Base-by-base conservation (phyloP, 805 yeast genomes). In the Peterozyma xylosa region DNA sequence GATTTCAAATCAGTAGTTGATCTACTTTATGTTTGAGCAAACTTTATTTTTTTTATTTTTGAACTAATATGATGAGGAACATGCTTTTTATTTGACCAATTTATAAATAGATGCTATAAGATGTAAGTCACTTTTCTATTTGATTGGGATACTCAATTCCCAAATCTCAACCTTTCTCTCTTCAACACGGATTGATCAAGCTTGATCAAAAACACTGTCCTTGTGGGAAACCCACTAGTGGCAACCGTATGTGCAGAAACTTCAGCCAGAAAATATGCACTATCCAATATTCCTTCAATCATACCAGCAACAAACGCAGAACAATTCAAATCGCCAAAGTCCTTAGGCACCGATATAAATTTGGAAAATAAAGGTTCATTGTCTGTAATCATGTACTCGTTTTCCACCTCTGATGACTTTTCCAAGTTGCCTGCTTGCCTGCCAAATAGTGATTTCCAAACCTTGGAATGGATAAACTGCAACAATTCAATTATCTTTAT, bases 241-340 rank as follows among this genome's bases (percentile, higher is more conserved):
- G 86, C 84, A 14, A 81, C 86, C 0, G 82, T 72, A 55, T 88
- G 96, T 1, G 96, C 96, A n/a, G 85, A 76, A 7, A 88, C 96
- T 38, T 66, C 69, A 11, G 91, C 89, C 43, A 73, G 78, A 56
- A 86, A 86, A 49, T 79, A 80, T 2, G 86, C 69, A 4, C 83
- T 70, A 53, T 85, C 93, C 46, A 88, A 64, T 1, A 87, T 80
- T 0, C 95, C 95, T 58, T 88, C 96, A 35, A 87, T 71, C 13
- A 88, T 73, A 0, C 96, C 96, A 0, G 95, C 96, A 1, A 82
- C 76, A 56, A 84, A 86, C 0, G 96, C 90, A 13, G 83, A 80
- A 55, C 93, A 85, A 56, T 84, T 86, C 54, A 87, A 70, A 49
- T 80, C 80, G 10, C 85, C 80, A 56, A 82, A 79, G 50, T 88